Conservation (phyloP, 805 yeast species). For the Candida silvatica region DNA sequence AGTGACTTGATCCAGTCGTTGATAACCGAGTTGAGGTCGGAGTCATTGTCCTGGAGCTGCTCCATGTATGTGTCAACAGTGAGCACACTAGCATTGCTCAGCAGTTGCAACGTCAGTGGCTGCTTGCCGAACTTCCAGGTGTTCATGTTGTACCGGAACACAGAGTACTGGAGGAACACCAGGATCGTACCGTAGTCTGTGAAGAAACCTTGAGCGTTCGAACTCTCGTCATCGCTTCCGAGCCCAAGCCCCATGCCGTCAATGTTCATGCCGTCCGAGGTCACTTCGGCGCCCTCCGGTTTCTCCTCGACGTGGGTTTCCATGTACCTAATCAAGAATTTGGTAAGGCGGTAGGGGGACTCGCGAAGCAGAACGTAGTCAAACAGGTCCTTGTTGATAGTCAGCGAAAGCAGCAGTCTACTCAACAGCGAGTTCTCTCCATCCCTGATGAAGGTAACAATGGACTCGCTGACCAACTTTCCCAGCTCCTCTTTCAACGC, state of each 20-base stretch:
- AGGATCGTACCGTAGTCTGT: slow-evolving; percentile 60
- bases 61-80: slow-evolving; percentile 6
- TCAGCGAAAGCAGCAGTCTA: slow-evolving; percentile 43
- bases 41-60: slow-evolving; percentile 14
- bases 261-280: slow-evolving; percentile 18
- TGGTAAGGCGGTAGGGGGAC: slow-evolving; percentile 33
- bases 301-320: slow-evolving; percentile 30
- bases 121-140: slow-evolving; percentile 3
- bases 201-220: slow-evolving; percentile 48
- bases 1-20: slow-evolving; percentile 75
- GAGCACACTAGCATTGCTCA: slow-evolving; percentile 9
- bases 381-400: slow-evolving; percentile 33
- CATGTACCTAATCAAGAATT: slow-evolving; percentile 40
- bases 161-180: slow-evolving; percentile 28
- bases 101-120: slow-evolving; percentile 3
- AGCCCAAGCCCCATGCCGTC: no score
- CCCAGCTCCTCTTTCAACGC: slow-evolving; percentile 34
- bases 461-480: slow-evolving; percentile 22
- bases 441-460: slow-evolving; percentile 28
- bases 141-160: slow-evolving; percentile 11
- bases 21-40: slow-evolving; percentile 23
- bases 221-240: slow-evolving; percentile 65
- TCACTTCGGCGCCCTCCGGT: slow-evolving; percentile 19
- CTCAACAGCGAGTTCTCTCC: slow-evolving; percentile 36
- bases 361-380: slow-evolving; percentile 34